Conservation (phyloP, 495 filamentous ascomycete species). For the Neurospora sp. region DNA sequence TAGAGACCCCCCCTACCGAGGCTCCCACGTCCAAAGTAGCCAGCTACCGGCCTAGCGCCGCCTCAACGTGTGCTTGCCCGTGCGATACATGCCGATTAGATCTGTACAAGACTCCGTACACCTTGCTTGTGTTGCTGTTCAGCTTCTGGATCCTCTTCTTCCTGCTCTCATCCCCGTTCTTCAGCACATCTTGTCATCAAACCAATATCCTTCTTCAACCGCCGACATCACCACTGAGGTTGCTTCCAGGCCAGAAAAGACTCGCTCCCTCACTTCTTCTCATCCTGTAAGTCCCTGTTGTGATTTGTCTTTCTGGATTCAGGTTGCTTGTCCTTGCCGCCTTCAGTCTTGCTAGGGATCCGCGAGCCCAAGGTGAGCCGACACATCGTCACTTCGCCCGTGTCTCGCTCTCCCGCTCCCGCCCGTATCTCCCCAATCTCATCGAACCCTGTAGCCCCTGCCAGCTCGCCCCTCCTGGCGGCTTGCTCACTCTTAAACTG, state of each 20-base stretch:
- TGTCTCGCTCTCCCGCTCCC: constrained; percentile 14
- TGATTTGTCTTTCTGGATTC: constrained; percentile 5
- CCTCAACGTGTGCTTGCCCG: not conserved
- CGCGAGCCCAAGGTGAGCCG: constrained; percentile 6
- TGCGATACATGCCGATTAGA: not conserved
- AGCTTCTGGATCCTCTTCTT: not conserved
- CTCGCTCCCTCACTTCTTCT: constrained; percentile 7
- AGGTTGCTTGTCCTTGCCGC: not conserved
- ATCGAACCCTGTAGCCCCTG: not conserved
- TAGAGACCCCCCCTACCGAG: not conserved
- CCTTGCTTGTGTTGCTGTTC: not conserved
- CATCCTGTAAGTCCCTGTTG: constrained; percentile 1
- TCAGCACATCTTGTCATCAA: constrained; percentile 1
- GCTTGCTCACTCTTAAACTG: constrained; percentile 22
- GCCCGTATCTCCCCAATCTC: not conserved
- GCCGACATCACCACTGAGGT: not conserved
- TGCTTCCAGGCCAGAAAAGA: not conserved
- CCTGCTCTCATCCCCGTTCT: not conserved
- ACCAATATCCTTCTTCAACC: not conserved
- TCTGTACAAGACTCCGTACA: not conserved
- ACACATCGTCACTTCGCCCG: constrained; percentile 6
- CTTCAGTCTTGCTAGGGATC: constrained; percentile 2
- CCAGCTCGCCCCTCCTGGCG: constrained; percentile 1
- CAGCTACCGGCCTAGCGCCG: not conserved
- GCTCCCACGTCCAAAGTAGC: not conserved